Evolutionary conservation across 1,284 basidiomycete species (phyloP).

Genomic region (Apiotrichum porosum): DNA sequence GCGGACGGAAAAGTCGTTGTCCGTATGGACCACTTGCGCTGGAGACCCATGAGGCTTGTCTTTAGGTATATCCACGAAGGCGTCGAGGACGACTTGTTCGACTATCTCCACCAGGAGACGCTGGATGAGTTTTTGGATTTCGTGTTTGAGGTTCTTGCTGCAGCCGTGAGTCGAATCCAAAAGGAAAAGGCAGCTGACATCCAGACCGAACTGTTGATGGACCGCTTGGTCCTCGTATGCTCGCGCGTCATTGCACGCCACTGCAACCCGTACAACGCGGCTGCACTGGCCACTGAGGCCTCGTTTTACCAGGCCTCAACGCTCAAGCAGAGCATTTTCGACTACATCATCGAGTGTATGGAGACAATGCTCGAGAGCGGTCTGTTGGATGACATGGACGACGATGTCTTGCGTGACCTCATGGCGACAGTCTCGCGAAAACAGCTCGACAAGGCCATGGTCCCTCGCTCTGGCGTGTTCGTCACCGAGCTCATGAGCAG

Average conservation of each 20-base stretch:
- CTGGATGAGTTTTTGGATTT: constrained; percentile 80
- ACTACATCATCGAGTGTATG: constrained; percentile 76
- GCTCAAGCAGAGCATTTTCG: constrained; percentile 69
- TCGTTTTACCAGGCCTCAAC: constrained; percentile 68
- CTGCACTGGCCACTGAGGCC: constrained; percentile 76
- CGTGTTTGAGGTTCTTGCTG: constrained; percentile 78
- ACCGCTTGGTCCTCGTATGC: constrained; percentile 77
- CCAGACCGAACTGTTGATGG: constrained; percentile 81
- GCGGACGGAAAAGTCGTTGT: constrained; percentile 57
- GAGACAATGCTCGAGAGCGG: constrained; percentile 80
- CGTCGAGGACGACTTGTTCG: constrained; percentile 67
- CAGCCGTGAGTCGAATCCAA: constrained; percentile 56
- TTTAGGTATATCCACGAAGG: constrained; percentile 77
- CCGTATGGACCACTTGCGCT: constrained; percentile 68
- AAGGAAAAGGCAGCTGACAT: constrained; percentile 33
- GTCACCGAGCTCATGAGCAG: constrained; percentile 60
- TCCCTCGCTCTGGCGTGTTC: constrained; percentile 60
- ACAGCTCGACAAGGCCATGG: constrained; percentile 65
- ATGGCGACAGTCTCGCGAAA: constrained; percentile 58
- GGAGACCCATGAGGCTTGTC: constrained; percentile 72
- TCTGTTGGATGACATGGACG: constrained; percentile 67
- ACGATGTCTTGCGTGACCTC: constrained; percentile 65
- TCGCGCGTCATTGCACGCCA: constrained; percentile 67
- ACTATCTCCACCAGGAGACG: constrained; percentile 61
- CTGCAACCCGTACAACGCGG: constrained; percentile 71